These are phyloP conservation scores for Melaleuca quinquenervia DNA, from an alignment of 345 rosid species.

Conservation along the genomic window DNA sequence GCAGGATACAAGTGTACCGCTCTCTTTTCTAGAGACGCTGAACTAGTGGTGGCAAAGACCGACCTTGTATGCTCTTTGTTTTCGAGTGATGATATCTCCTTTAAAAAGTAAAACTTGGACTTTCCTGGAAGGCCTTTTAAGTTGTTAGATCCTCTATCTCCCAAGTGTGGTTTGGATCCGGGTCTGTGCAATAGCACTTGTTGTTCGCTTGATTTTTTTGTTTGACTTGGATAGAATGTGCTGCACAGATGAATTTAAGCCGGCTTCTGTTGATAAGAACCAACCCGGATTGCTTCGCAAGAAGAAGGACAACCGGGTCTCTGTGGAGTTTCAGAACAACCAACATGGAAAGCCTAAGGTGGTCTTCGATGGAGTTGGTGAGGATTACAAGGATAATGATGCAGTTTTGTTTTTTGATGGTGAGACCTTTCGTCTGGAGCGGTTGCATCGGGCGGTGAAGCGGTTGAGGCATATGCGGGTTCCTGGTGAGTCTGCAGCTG, in stretches of 20 bases:
- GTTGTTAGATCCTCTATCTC: background rate
- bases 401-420: conserved; percentile 69
- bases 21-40: background rate
- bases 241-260: conserved; percentile 69
- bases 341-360: conserved; percentile 61
- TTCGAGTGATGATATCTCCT: background rate
- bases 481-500: conserved; percentile 39
- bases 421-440: conserved; percentile 47
- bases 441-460: conserved; percentile 60
- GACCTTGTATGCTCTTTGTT: background rate
- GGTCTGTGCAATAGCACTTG: background rate
- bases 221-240: background rate
- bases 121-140: background rate
- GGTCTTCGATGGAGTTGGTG: conserved; percentile 55
- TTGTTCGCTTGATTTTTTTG: background rate
- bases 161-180: background rate
- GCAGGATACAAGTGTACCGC: background rate
- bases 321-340: conserved; percentile 69
- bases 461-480: conserved; percentile 41
- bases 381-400: conserved; percentile 65
- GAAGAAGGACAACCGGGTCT: conserved; percentile 55
- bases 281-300: conserved; percentile 50
- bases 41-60: background rate
- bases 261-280: conserved; percentile 62
- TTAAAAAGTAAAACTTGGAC: background rate